Evolutionary conservation across 441 rosid species (phyloP), one percentile per base, ranked within the genome.

Genomic region (Gossypium gossypioides): DNA sequence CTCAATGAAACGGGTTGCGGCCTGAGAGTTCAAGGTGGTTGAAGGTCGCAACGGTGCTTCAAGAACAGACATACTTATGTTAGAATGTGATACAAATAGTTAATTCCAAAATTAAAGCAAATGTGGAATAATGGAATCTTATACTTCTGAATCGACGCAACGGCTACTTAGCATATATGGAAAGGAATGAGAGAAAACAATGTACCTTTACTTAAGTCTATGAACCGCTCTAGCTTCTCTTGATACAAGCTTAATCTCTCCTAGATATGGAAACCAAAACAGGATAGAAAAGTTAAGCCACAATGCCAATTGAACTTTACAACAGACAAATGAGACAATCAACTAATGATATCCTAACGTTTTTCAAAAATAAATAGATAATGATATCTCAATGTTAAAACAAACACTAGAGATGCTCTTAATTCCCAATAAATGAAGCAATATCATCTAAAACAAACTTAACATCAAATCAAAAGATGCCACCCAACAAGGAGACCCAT

Each of bases 1-100:
- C 70, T 86, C 87, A 16, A 92, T 92, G 84, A 95, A 84, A 55
- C 95, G 96, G 64, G 92, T 80, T 6, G 97, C 91, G 54, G 96
- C 99, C 74, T 72, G 91, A 81, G 81, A 83, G 81, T 95, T 92
- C 81, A 95, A 82, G 72, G 86, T 80, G 51, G 96, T 79, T 4
- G 95, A 88, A 60, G 91, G 96, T 25, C 83, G 87, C 75, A 81
- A 77, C 37, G 98, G 96, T 19, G 72, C 72, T 55, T 69, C 80
- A 77, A 66, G 34, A 73, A 75, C 63, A 61, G 79, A 80, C 70
- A 76, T 67, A 54, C 24, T 51, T 63, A 68, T 54, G 42, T 72
- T 6, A 69, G 76, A 66, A 58, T 79, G 76, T 16, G 74, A 72
- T 24, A 3, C 21, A 57, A 0, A 74, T 48, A 64, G 18, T 22